These are phyloP conservation scores for Wallacemonas sp. DNA, from an alignment of 208 protist species.

Conservation along the genomic window DNA sequence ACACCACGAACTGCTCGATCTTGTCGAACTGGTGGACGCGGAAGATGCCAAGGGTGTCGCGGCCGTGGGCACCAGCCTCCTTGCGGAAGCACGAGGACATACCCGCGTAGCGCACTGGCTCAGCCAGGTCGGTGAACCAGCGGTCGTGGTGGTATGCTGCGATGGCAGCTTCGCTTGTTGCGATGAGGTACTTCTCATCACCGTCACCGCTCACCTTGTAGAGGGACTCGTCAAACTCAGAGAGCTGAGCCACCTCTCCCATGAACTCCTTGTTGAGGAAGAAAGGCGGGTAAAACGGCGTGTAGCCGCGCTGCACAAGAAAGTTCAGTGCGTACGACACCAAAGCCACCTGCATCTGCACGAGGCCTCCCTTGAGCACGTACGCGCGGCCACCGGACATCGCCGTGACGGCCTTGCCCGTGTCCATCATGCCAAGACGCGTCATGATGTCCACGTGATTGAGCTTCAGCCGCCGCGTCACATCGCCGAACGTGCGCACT, in stretches of 20 bases:
- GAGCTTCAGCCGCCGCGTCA: slow-evolving; percentile 59
- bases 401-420: slow-evolving; percentile 66
- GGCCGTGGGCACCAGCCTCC: slow-evolving; percentile 97
- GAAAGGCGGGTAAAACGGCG: slow-evolving; percentile 98
- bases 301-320: slow-evolving; percentile 90
- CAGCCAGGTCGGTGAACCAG: slow-evolving; percentile 91
- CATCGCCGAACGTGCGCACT: slow-evolving; percentile 86
- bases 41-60: slow-evolving; percentile 96
- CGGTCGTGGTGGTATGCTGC: slow-evolving; percentile 96
- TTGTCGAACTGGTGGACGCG: slow-evolving; percentile 98
- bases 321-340: slow-evolving; percentile 98
- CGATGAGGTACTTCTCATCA: slow-evolving; percentile 99
- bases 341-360: slow-evolving; percentile 97
- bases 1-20: slow-evolving; percentile 95
- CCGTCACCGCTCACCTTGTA: slow-evolving; percentile 98
- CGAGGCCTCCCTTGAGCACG: slow-evolving; percentile 96
- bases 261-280: slow-evolving; percentile 99
- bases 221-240: slow-evolving; percentile 99
- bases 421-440: slow-evolving; percentile 90
- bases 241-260: slow-evolving; percentile 96
- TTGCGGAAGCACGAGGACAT: slow-evolving; percentile 99
- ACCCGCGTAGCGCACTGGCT: slow-evolving; percentile 96
- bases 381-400: slow-evolving; percentile 97
- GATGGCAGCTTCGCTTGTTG: slow-evolving; percentile 99
- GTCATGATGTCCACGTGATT: slow-evolving; percentile 95